These are phyloP conservation scores for Mycotypha africana DNA, from an alignment of 371 early-diverging fungal species.

Conservation along the genomic window DNA sequence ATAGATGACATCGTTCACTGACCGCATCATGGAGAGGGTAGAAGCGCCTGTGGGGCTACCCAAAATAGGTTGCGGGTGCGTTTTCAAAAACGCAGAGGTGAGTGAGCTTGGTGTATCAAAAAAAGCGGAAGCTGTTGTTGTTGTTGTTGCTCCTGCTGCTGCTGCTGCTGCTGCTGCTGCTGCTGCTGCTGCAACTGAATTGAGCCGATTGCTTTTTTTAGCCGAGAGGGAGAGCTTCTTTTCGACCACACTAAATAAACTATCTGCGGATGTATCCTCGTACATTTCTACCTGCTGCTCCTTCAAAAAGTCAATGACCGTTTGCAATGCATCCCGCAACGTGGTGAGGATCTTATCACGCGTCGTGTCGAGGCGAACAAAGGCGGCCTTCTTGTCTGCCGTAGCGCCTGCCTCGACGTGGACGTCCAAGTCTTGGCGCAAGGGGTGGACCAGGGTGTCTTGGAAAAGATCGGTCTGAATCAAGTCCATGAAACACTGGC, in stretches of 20 bases:
- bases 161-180: no score
- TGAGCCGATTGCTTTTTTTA: no score
- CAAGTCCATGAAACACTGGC: background rate
- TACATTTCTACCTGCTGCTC: conserved; percentile 6
- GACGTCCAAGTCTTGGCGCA: conserved; percentile 2
- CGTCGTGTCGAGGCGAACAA: conserved; percentile 7
- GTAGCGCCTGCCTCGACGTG: background rate
- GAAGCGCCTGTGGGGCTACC: background rate
- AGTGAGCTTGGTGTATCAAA: background rate
- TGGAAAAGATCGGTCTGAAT: conserved; percentile 3
- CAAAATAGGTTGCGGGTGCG: background rate
- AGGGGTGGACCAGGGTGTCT: background rate
- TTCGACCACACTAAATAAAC: conserved; percentile 1
- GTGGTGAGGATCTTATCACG: background rate
- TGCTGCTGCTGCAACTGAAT: no score
- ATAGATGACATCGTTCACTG: conserved; percentile 1
- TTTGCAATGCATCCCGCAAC: conserved; percentile 5
- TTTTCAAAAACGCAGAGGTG: background rate
- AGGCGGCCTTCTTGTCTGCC: background rate
- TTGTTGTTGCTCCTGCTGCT: no score
- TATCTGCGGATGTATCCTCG: conserved; percentile 4
- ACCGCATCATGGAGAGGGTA: conserved; percentile 8
- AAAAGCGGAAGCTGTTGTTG: no score
- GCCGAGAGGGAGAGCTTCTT: background rate
- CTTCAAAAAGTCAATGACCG: conserved; percentile 8